A percentile compares a stretch with the other conserved stretches of the same genome.
These are phyloP conservation scores for Naganishia randhawae DNA, from an alignment of 768 basidiomycete species.

Conservation along the genomic window DNA sequence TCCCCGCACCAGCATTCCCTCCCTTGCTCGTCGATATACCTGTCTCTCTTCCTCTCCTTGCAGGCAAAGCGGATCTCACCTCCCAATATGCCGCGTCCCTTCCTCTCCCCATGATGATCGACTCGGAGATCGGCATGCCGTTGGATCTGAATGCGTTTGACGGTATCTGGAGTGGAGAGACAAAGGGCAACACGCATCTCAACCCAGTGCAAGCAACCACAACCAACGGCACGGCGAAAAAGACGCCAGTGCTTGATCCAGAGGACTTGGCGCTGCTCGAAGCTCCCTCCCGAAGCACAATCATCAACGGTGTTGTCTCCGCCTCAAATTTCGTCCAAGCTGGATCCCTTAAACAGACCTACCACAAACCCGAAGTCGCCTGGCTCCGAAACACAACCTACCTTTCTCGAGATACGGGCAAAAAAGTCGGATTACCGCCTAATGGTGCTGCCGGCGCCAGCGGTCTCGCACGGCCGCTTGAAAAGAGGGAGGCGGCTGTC, in stretches of 20 bases:
- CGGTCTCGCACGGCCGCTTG: constrained; percentile 1
- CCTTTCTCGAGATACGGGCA: constrained; percentile 50
- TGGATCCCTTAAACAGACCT: constrained; percentile 54
- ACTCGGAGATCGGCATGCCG: constrained; percentile 95
- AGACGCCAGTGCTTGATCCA: constrained; percentile 34
- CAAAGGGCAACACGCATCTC: constrained; percentile 48
- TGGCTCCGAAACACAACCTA: constrained; percentile 95
- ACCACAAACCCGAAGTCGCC: constrained; percentile 61
- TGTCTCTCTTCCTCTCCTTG: constrained; percentile 80
- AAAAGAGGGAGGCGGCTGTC: not conserved
- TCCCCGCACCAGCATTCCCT: constrained; percentile 93
- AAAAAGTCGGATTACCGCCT: constrained; percentile 3
- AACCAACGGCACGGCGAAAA: constrained; percentile 65
- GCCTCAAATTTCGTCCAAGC: constrained; percentile 49
- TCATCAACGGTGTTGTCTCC: constrained; percentile 54
- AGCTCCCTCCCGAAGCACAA: constrained; percentile 57
- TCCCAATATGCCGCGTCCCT: constrained; percentile 73
- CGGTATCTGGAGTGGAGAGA: constrained; percentile 76
- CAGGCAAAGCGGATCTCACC: constrained; percentile 74
- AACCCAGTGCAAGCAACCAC: constrained; percentile 64
- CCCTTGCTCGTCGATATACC: constrained; percentile 88
- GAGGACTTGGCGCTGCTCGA: constrained; percentile 59
- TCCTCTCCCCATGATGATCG: constrained; percentile 90
- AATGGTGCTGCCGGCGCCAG: constrained; percentile 1
- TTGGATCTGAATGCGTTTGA: constrained; percentile 79